Evolutionary conservation across 176 grass and related monocot species (phyloP), one percentile per base, ranked within the genome.

Genomic region (Canna indica): DNA sequence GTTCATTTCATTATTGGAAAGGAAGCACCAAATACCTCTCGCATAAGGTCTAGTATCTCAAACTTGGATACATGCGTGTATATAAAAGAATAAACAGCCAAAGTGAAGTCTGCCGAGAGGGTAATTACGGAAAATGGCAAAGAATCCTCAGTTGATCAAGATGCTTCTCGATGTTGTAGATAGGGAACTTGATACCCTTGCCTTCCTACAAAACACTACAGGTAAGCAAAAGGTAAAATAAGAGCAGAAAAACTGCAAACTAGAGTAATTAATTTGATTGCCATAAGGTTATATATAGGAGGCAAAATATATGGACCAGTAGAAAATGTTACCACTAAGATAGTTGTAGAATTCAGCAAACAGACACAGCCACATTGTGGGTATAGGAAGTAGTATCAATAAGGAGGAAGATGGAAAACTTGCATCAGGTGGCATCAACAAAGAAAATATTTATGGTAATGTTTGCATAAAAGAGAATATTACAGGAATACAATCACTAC

Each of bases 341-440:
- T 25, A 22, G 10, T 13, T 30, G 28, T 30, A 30, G 30, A 18
- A 62, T 15, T 30, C 3, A 66, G 34, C 30, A 31, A 36, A 3
- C 33, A 66, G 34, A 38, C 39, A 62, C 59, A 66, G 58, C 14
- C 14, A 29, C 58, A 10, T 25, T 25, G 50, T 5, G 26, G 31
- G 7, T 60, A 12, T 4, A 32, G 28, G 58, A 60, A 30, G 31
- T 30, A 30, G 58, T 14, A 29, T 29, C 2, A 24, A n/a, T 27
- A 60, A 17, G 16, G n/a, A n/a, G n/a, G 59, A 32, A 66, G 15
- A 44, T 10, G 22, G 50, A 5, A 69, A 17, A 97, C 93, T 88
- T 90, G 79, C 80, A 85, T 85, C 81, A 79, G 84, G 79, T 27
- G 86, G 72, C 66, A 79, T 87, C 62, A 97, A 73, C 79, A 97